phyloP scores from a whole-genome alignment of 2,329 filamentous ascomycete genomes.

The Tympanopsis confertula region DNA sequence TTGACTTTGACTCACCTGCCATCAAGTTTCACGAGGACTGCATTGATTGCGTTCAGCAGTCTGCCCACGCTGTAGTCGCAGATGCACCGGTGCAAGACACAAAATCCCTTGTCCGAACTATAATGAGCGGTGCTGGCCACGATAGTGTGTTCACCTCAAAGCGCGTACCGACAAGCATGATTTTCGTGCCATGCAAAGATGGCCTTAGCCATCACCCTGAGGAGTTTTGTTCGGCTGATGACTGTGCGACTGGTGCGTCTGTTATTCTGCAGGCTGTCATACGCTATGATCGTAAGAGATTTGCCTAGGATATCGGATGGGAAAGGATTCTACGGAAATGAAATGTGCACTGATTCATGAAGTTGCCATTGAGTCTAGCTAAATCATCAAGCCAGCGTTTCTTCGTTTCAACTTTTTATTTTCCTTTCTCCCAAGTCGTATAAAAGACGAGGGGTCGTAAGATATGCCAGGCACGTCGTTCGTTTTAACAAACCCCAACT shows the following conservation, averaged over 20 bases:
- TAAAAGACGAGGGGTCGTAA: no score
- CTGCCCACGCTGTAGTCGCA: slow-evolving; percentile 44
- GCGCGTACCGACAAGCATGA: slow-evolving; percentile 22
- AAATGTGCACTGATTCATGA: no score
- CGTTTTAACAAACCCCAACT: no score
- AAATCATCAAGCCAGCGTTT: no score
- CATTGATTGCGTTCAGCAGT: slow-evolving; percentile 49
- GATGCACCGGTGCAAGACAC: slow-evolving; percentile 31
- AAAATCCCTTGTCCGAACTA: slow-evolving; percentile 10
- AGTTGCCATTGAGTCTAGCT: no score
- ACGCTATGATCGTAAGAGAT: slow-evolving; percentile 1
- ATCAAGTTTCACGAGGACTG: slow-evolving; percentile 57
- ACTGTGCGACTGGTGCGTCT: background rate
- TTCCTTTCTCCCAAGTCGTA: no score
- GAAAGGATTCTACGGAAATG: no score
- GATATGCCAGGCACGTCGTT: no score
- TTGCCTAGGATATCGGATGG: no score
- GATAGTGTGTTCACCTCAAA: slow-evolving; percentile 22
- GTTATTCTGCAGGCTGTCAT: slow-evolving; percentile 1
- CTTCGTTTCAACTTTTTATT: no score
- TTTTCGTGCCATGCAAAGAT: slow-evolving; percentile 21
- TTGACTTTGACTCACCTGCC: slow-evolving; percentile 50
- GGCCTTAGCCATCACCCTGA: slow-evolving; percentile 24
- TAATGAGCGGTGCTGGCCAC: slow-evolving; percentile 25
- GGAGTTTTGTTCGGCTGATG: slow-evolving; percentile 4